phyloP scores from a whole-genome alignment of 257 asterid genomes.

The Ophiorrhiza pumila region DNA sequence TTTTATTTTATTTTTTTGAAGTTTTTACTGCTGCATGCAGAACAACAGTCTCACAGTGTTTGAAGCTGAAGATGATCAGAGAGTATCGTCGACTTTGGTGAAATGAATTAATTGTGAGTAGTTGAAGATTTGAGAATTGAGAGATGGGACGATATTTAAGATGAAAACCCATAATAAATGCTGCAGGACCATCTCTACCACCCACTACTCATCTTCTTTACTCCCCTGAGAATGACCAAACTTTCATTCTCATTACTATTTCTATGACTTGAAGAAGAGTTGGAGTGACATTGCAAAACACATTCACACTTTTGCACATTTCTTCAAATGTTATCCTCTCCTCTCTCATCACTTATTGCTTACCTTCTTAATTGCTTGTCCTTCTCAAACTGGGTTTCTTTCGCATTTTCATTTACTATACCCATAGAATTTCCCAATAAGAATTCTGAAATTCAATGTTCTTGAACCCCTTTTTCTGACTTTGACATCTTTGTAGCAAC shows the following conservation, averaged over 20 bases:
- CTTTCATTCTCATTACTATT: not conserved
- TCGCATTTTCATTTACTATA: not conserved
- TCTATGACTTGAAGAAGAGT: not conserved
- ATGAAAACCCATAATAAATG: too few relatives aligned
- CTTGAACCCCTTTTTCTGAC: constrained; percentile 5
- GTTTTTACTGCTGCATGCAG: too few relatives aligned
- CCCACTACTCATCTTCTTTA: not conserved
- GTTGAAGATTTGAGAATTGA: constrained; percentile 3
- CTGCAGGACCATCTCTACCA: constrained; percentile 4
- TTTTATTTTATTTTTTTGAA: too few relatives aligned
- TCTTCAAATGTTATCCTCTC: constrained; percentile 6
- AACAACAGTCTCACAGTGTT: too few relatives aligned
- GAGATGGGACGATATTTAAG: too few relatives aligned
- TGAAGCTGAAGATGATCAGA: too few relatives aligned
- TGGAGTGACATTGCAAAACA: too few relatives aligned
- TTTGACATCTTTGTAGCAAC: not conserved
- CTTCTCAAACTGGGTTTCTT: not conserved
- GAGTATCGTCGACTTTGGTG: not conserved
- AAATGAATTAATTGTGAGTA: constrained; percentile 16
- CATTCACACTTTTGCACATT: constrained; percentile 12
- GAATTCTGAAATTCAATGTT: not conserved
- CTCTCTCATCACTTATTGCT: constrained; percentile 11
- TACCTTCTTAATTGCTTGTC: not conserved
- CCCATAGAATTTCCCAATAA: not conserved
- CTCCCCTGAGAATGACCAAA: constrained; percentile 4